phyloP scores from a whole-genome alignment of 306 rosid genomes.

The Lathyrus oleraceus region DNA sequence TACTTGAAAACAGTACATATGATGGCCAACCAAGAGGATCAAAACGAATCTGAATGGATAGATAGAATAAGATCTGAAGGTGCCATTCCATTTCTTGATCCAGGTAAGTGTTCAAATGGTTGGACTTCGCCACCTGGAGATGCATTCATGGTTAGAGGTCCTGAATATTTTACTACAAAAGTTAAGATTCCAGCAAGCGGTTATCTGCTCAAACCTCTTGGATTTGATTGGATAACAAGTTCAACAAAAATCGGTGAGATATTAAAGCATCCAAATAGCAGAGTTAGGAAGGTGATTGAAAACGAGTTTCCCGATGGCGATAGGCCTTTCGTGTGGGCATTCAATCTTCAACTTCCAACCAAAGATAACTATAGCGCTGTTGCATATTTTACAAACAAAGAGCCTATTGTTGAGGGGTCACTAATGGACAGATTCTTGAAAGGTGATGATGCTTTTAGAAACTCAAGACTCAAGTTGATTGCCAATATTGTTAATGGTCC shows the following conservation, averaged over 20 bases:
- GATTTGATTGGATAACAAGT: slow-evolving; percentile 91
- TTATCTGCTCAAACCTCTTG: slow-evolving; percentile 76
- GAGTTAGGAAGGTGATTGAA: slow-evolving; percentile 61
- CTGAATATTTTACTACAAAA: slow-evolving; percentile 72
- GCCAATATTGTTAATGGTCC: slow-evolving; percentile 81
- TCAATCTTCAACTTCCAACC: slow-evolving; percentile 79
- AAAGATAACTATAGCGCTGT: slow-evolving; percentile 76
- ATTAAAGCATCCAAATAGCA: slow-evolving; percentile 58
- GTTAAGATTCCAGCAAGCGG: slow-evolving; percentile 75
- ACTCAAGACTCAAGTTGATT: slow-evolving; percentile 87
- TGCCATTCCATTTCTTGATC: slow-evolving; percentile 59
- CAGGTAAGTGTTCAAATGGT: slow-evolving; percentile 61
- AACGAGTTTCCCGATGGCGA: slow-evolving; percentile 55
- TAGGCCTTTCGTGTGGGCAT: slow-evolving; percentile 89
- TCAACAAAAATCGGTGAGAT: slow-evolving; percentile 69
- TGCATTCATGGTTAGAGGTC: slow-evolving; percentile 86
- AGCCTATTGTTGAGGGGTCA: slow-evolving; percentile 63
- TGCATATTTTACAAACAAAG: slow-evolving; percentile 60
- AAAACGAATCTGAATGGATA: slow-evolving; percentile 60
- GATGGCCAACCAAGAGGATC: slow-evolving; percentile 54
- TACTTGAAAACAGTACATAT: slow-evolving; percentile 35
- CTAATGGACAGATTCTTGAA: slow-evolving; percentile 74
- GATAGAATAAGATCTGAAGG: slow-evolving; percentile 71
- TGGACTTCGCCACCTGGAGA: slow-evolving; percentile 85
- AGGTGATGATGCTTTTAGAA: slow-evolving; percentile 68